Evolutionary conservation across 805 yeast species (phyloP), one percentile per base, ranked within the genome.

Genomic region (Pichia gijzeniarum): DNA sequence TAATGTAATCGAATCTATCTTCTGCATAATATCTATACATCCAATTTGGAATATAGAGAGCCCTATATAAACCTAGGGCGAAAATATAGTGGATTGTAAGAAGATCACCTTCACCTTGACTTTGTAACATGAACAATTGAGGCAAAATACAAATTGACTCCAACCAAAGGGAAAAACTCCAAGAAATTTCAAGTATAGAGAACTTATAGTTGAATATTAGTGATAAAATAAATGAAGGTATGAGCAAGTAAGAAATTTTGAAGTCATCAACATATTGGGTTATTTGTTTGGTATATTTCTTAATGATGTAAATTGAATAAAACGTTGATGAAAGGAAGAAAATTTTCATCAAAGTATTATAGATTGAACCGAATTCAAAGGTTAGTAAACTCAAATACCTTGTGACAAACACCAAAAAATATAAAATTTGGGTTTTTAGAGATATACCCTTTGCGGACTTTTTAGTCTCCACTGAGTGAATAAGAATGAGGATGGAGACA

Each of bases 21-120:
- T 85, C 91, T 12, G 73, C 64, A 49, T 68, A 68, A 68, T 82
- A 87, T 63, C 97, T 79, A 74, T 89, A 93, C 53, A 89, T 62
- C 99, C 99, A 93, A 67, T 91, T 93, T 53, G 95, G 95, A 54
- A 93, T 79, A 63, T 93, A 93, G 42, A 93, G 71, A 0, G 91
- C 85, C 54, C 99, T 74, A 71, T 93, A 93, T 2, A 84, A 54
- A 14, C 99, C 99, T 60, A 93, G 71, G 1, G 97, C 95, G 64
- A 91, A 90, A 50, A 93, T 87, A 64, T 93, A 93, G 64, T 93
- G 97, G 41, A 83, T 76, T 3, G 98, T 93, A 59, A 93, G 73
- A 50, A 85, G 76, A 62, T 85, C 85, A 3, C 96, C 90, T 56
- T 85, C 84, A 16, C 96, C 96, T 2, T 91, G 80, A 53, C 84